These are phyloP conservation scores for Shiraia bambusicola DNA, from an alignment of 2,329 filamentous ascomycete species.

Conservation along the genomic window DNA sequence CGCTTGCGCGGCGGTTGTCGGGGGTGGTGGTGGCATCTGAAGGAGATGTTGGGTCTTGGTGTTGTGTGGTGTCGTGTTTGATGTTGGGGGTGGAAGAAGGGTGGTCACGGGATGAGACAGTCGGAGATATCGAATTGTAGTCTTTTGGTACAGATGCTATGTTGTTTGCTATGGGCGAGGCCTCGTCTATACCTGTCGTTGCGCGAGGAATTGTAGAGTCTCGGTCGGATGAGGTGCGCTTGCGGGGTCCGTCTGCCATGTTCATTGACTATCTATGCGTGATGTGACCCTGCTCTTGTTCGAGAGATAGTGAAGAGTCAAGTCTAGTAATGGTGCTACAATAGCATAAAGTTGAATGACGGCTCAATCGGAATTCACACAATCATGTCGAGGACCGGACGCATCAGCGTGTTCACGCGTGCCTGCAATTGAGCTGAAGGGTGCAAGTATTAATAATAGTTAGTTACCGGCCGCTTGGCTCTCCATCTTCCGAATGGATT, in stretches of 20 bases:
- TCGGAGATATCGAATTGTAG: conserved; percentile 30
- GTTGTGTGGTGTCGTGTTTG: not conserved
- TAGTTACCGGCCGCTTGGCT: not conserved
- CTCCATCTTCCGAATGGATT: not conserved
- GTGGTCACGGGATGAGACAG: conserved; percentile 3
- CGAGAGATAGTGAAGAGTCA: not conserved
- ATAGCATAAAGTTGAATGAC: not conserved
- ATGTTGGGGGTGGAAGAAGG: not conserved
- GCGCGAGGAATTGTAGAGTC: conserved; percentile 1
- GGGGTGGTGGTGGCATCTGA: conserved; percentile 1
- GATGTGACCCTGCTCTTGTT: not conserved
- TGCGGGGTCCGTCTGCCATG: conserved; percentile 14
- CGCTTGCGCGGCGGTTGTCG: conserved; percentile 7
- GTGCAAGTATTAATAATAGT: too few species aligned
- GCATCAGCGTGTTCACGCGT: too few species aligned
- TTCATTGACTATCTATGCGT: not conserved
- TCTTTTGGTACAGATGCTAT: conserved; percentile 7
- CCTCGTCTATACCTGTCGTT: conserved; percentile 33
- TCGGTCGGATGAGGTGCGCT: conserved; percentile 9
- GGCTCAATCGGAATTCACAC: not conserved
- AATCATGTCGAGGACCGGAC: not conserved
- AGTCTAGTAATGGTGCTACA: not conserved
- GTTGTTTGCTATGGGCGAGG: conserved; percentile 25
- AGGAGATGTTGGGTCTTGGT: conserved; percentile 5
- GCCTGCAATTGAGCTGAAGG: too few species aligned